These are phyloP conservation scores for Schwanniomyces polymorphus DNA, from an alignment of 805 yeast species.

Conservation along the genomic window DNA sequence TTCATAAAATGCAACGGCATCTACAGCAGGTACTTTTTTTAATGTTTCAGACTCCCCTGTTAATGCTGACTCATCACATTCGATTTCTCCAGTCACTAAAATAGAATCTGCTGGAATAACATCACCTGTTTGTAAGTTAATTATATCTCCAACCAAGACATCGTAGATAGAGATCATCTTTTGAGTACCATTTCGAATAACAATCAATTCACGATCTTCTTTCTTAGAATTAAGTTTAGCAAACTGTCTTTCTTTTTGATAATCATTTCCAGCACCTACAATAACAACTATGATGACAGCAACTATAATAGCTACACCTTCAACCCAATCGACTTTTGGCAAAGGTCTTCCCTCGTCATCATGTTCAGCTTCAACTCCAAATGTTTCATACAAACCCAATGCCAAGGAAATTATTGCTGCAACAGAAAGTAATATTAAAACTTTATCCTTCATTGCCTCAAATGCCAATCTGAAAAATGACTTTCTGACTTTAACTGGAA, in stretches of 20 bases:
- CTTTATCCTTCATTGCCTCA: conserved; percentile 90
- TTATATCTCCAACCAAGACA: conserved; percentile 82
- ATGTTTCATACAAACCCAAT: conserved; percentile 87
- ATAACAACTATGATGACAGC: conserved; percentile 89
- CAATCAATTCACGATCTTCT: conserved; percentile 77
- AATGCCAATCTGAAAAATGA: conserved; percentile 66
- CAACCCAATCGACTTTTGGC: conserved; percentile 96
- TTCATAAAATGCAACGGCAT: conserved; percentile 33
- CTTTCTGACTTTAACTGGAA: conserved; percentile 74
- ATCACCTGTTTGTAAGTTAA: conserved; percentile 89
- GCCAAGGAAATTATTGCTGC: conserved; percentile 92
- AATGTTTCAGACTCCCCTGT: conserved; percentile 94
- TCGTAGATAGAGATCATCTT: conserved; percentile 69
- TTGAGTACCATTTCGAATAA: conserved; percentile 71
- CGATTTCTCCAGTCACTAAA: conserved; percentile 70
- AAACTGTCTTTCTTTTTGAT: conserved; percentile 93
- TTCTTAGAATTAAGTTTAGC: conserved; percentile 84
- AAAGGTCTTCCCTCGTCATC: conserved; percentile 75
- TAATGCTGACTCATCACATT: conserved; percentile 87
- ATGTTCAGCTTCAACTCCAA: conserved; percentile 75
- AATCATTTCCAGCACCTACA: conserved; percentile 95
- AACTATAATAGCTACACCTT: conserved; percentile 94
- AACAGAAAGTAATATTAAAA: conserved; percentile 73
- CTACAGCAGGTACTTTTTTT: conserved; percentile 58
- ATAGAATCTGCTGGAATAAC: conserved; percentile 88